Evolutionary conservation across 2,329 filamentous ascomycete genomes (phyloP).

Genomic region (Aspergillus ruber): DNA sequence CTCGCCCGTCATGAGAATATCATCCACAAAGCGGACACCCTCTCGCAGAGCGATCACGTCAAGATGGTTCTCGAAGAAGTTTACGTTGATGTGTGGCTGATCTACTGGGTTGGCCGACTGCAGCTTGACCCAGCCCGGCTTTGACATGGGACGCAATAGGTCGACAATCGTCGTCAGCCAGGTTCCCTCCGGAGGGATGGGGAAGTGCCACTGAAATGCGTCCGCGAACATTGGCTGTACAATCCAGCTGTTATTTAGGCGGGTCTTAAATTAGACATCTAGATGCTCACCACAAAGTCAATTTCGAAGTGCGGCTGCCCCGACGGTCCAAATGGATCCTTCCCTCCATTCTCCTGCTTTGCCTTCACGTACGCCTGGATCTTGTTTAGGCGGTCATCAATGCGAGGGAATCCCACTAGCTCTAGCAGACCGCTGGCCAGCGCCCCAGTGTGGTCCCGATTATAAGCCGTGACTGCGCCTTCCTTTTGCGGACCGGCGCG

Average conservation of each 20-base stretch:
- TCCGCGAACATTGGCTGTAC: constrained; percentile 47
- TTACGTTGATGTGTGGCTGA: constrained; percentile 36
- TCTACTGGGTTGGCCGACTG: constrained; percentile 29
- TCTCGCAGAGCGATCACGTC: constrained; percentile 52
- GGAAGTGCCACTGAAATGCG: constrained; percentile 45
- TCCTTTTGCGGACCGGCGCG: constrained; percentile 28
- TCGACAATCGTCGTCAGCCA: constrained; percentile 52
- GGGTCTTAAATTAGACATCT: constrained; percentile 43
- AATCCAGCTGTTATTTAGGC: constrained; percentile 12
- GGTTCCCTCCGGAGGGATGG: constrained; percentile 36
- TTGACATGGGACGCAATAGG: constrained; percentile 41
- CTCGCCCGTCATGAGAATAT: constrained; percentile 48
- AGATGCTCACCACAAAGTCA: constrained; percentile 47
- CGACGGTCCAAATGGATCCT: constrained; percentile 49
- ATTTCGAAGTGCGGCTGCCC: constrained; percentile 57
- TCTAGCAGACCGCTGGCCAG: constrained; percentile 9
- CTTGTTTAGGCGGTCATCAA: constrained; percentile 34
- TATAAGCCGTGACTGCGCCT: constrained; percentile 27
- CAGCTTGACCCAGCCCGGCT: constrained; percentile 36
- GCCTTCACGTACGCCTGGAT: constrained; percentile 40
- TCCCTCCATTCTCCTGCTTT: constrained; percentile 32
- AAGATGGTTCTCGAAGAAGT: constrained; percentile 43
- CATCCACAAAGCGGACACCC: constrained; percentile 47
- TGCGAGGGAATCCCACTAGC: constrained; percentile 11
- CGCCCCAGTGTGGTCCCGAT: constrained; percentile 36